Evolutionary conservation across 306 rosid species (phyloP), one percentile per base, ranked within the genome.

Genomic region (Prinsepia uniflora): DNA sequence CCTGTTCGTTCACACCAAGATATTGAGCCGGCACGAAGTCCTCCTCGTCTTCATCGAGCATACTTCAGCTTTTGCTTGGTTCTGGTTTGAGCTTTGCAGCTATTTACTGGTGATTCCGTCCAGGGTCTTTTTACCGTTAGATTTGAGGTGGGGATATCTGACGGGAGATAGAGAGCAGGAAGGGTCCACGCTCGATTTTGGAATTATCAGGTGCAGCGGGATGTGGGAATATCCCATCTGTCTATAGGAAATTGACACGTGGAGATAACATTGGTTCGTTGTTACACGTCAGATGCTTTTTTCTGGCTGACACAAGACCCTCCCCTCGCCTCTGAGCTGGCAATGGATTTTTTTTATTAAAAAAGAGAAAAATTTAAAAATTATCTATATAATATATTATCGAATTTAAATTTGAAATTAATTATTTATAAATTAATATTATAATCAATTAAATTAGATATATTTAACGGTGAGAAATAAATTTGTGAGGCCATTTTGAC

Each of bases 191-290:
- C 6, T 6, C 19, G 43, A 36, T 7, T 15, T 6, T 57, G 19
- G 3, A 9, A 5, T 54, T 4, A 60, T 49, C 34, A 13, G 66
- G 17, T 9, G 36, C 9, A 17, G 17, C 13, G 0, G 15, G 53
- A 64, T 55, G 55, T 11, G 24, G 53, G 83, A 73, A 82, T 80
- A 87, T 84, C 89, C 65, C 1, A 43, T 2, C 9, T 19, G 0
- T 79, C 82, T 66, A 48, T 71, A 40, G 67, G 0, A 1, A 20
- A 3, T 1, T 43, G 81, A 77, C 91, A 72, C 67, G 78, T 82
- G 84, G 87, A 73, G 89, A 84, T 87, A 84, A 82, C 46, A 82
- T 66, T 20, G 61, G n/a, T n/a, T n/a, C n/a, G n/a, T n/a, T n/a
- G 39, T 34, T 54, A 54, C 39, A 20, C 34, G 39, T 55, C 8